These are phyloP conservation scores for Biscogniauxia sp. DNA, from an alignment of 2,329 filamentous ascomycete species.

Conservation along the genomic window DNA sequence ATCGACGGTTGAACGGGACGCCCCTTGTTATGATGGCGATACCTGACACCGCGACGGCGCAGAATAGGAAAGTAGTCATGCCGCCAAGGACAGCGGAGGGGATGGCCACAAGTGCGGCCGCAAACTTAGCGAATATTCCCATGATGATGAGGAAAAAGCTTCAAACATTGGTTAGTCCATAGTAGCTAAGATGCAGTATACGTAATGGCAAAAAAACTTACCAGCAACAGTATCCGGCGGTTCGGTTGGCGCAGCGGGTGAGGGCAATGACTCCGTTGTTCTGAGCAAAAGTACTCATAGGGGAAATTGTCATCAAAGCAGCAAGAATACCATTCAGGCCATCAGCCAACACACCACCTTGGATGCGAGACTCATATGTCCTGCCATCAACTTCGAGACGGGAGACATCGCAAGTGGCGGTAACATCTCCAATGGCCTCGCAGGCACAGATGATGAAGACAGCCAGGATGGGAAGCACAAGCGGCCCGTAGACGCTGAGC, in stretches of 20 bases:
- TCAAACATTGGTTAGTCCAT: neutral
- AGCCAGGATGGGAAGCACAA: conserved; percentile 69
- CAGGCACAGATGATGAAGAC: conserved; percentile 73
- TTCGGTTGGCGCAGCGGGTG: conserved; percentile 77
- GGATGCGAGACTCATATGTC: conserved; percentile 72
- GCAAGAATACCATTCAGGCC: conserved; percentile 73
- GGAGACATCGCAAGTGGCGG: conserved; percentile 78
- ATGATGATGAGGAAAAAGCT: conserved; percentile 73
- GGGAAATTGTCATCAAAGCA: conserved; percentile 74
- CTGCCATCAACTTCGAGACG: conserved; percentile 70
- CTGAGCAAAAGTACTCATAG: conserved; percentile 78
- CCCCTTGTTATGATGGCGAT: conserved; percentile 70
- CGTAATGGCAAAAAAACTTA: conserved; percentile 16
- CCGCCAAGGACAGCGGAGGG: conserved; percentile 64
- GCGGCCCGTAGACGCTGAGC: conserved; percentile 67
- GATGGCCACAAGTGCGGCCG: conserved; percentile 74
- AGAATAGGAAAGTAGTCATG: conserved; percentile 80
- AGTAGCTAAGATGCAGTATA: neutral
- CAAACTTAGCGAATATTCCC: conserved; percentile 82
- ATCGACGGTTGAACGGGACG: conserved; percentile 73
- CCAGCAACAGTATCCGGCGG: conserved; percentile 75
- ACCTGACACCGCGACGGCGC: conserved; percentile 72
- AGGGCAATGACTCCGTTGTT: conserved; percentile 84
- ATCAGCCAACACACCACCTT: conserved; percentile 76
- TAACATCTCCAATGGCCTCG: conserved; percentile 78